These are phyloP conservation scores for Glycine latifolia DNA, from an alignment of 306 rosid species.

Conservation along the genomic window DNA sequence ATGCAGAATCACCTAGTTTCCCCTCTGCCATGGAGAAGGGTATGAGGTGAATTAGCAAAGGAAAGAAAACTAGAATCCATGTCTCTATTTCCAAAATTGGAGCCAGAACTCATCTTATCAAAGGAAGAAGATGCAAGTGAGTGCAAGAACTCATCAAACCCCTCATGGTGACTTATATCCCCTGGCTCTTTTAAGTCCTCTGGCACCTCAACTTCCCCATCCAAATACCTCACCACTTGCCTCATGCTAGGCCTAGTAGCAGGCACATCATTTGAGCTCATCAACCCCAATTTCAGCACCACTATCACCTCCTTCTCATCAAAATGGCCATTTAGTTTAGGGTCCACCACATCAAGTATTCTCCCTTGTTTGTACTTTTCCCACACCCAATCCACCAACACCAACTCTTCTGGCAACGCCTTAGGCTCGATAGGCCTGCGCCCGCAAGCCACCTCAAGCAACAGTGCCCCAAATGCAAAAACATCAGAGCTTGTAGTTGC, in stretches of 20 bases:
- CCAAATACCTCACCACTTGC: constrained; percentile 68
- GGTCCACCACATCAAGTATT: constrained; percentile 64
- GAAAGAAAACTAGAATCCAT: constrained; percentile 53
- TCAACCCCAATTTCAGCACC: constrained; percentile 73
- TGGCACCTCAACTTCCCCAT: constrained; percentile 64
- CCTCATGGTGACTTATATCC: constrained; percentile 50
- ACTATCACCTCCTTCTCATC: constrained; percentile 53
- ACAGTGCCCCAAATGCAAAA: constrained; percentile 76
- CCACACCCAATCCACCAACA: constrained; percentile 88
- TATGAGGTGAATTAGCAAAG: constrained; percentile 57
- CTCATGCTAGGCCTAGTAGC: constrained; percentile 70
- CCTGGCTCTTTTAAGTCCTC: constrained; percentile 55
- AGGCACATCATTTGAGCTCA: constrained; percentile 65
- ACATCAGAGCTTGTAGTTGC: constrained; percentile 80
- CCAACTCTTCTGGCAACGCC: constrained; percentile 61
- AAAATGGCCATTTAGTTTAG: constrained; percentile 56
- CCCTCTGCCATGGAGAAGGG: constrained; percentile 58
- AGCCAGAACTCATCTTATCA: constrained; percentile 56
- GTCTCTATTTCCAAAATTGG: constrained; percentile 52
- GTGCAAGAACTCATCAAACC: constrained; percentile 72
- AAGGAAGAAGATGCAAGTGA: constrained; percentile 70
- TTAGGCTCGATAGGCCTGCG: constrained; percentile 80
- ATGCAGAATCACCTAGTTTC: constrained; percentile 47
- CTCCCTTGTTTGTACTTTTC: constrained; percentile 62
- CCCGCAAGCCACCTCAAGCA: constrained; percentile 78